Percentiles rank a stretch among this genome's conserved stretches.
phyloP scores from a whole-genome alignment of 164 flowering plant species.

The Litsea cubeba region DNA sequence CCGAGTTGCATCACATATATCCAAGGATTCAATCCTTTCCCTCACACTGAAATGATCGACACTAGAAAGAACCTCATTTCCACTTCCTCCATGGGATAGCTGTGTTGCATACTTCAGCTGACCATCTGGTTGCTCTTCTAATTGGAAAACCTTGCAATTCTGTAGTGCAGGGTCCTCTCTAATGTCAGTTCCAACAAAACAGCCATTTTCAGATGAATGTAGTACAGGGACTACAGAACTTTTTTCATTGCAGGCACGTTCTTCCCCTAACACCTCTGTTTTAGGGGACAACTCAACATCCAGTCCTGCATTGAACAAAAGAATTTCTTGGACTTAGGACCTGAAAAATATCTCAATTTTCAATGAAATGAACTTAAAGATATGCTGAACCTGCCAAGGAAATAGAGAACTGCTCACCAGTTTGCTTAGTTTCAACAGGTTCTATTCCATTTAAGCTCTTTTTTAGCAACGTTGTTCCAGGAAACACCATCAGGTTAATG shows the following conservation, averaged over 20 bases:
- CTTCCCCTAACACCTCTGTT: neutral
- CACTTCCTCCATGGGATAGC: slow-evolving; percentile 5
- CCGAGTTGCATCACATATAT: slow-evolving; percentile 17
- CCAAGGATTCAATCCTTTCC: slow-evolving; percentile 9
- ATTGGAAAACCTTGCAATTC: slow-evolving; percentile 5
- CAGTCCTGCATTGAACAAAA: slow-evolving; percentile 2
- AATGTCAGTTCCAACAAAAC: slow-evolving; percentile 10
- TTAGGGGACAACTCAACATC: neutral
- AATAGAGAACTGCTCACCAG: slow-evolving; percentile 17
- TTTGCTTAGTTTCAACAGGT: slow-evolving; percentile 4
- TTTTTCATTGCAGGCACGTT: slow-evolving; percentile 3
- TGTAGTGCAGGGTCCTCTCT: slow-evolving; percentile 1
- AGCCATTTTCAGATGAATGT: slow-evolving; percentile 9
- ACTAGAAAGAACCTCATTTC: slow-evolving; percentile 8
- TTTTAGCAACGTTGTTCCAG: slow-evolving; percentile 71
- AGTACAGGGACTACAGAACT: neutral
- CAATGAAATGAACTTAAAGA: too few relatives aligned
- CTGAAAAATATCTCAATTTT: neutral
- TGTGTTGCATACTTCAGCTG: slow-evolving; percentile 7
- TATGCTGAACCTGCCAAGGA: neutral
- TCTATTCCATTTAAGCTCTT: slow-evolving; percentile 41
- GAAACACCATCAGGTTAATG: slow-evolving; percentile 85
- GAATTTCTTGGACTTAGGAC: neutral
- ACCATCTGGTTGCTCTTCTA: slow-evolving; percentile 16
- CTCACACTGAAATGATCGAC: slow-evolving; percentile 13